Evolutionary conservation across 306 rosid species (phyloP), one percentile per base, ranked within the genome.

Genomic region (Rubus parviflorus): DNA sequence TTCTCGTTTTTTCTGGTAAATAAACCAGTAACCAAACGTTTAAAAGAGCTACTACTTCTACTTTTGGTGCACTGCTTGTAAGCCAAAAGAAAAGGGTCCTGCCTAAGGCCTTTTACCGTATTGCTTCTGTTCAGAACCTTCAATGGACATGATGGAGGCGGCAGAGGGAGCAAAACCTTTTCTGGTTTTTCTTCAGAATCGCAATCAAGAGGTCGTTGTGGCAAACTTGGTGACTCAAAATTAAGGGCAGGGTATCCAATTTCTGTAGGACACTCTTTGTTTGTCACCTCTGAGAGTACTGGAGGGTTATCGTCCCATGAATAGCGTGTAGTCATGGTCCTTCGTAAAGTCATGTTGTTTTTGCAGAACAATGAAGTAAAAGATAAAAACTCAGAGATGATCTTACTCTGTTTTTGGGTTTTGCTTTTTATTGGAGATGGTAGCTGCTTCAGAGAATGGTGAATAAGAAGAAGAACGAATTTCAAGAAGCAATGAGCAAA

Each of bases 11-110:
- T 25, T 61, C 9, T 61, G 8, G 41, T 2, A 25, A 61, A 61
- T 13, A 61, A 14, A 61, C 67, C 4, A 4, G 41, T 25, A 61
- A 30, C 6, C 19, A 61, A 30, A 30, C 67, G 42, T 35, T 61
- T 61, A 6, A 61, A 4, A 30, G 67, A 61, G 5, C 9, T 61
- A 12, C 19, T 14, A 61, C 67, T 37, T 13, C 19, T 30, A 61
- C 42, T 61, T 61, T 61, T 25, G 41, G 67, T 61, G 67, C 42
- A 61, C 9, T 30, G 41, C 42, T 61, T 61, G 42, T 12, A 12
- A 61, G 67, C 67, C 41, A 30, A 14, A 61, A 25, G 19, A 60
- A 61, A 61, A 61, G 67, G 67, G 67, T 30, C 67, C 16, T 14
- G 48, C 48, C 48, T 45, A 10, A 45, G 68, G 62, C 14, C 4